Conservation (phyloP, 2,329 filamentous ascomycete species). For the Incumbomyces delicatus region DNA sequence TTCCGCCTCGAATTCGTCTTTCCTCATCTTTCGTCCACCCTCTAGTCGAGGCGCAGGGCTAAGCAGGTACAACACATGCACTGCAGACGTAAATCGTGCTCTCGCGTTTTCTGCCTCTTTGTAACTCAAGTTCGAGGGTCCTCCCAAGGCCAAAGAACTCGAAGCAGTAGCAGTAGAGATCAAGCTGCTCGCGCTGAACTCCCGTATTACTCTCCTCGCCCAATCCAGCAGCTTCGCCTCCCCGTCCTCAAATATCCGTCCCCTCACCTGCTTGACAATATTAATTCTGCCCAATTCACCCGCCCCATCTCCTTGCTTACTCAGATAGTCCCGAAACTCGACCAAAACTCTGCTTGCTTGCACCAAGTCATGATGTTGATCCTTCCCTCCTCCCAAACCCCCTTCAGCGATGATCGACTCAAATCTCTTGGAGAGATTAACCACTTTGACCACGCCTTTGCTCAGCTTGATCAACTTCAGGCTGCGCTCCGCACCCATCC, state of each 20-base stretch:
- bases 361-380: slow-evolving; percentile 71
- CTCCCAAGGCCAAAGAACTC: not conserved
- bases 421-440: slow-evolving; percentile 74
- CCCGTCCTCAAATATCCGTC: slow-evolving; percentile 57
- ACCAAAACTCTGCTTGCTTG: slow-evolving; percentile 71
- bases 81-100: slow-evolving; percentile 60
- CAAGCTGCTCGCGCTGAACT: slow-evolving; percentile 65
- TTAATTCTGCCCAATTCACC: slow-evolving; percentile 65
- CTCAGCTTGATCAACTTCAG: slow-evolving; percentile 72
- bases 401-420: slow-evolving; percentile 76
- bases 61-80: slow-evolving; percentile 69
- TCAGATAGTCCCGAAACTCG: slow-evolving; percentile 56
- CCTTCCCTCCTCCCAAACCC: slow-evolving; percentile 40
- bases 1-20: slow-evolving; percentile 51
- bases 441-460: slow-evolving; percentile 63
- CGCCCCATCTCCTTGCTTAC: slow-evolving; percentile 58
- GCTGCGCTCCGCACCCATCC: slow-evolving; percentile 64
- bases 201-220: slow-evolving; percentile 68
- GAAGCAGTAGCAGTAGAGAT: slow-evolving; percentile 21
- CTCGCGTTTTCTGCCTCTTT: slow-evolving; percentile 64
- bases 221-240: slow-evolving; percentile 64
- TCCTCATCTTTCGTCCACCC: slow-evolving; percentile 30
- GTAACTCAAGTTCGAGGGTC: slow-evolving; percentile 35
- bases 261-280: slow-evolving; percentile 60
- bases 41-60: slow-evolving; percentile 49